A percentile compares a stretch with the other conserved stretches of the same genome.
Evolutionary conservation across 2,329 filamentous ascomycete genomes (phyloP).

Genomic region (Verticillium nonalfalfae): DNA sequence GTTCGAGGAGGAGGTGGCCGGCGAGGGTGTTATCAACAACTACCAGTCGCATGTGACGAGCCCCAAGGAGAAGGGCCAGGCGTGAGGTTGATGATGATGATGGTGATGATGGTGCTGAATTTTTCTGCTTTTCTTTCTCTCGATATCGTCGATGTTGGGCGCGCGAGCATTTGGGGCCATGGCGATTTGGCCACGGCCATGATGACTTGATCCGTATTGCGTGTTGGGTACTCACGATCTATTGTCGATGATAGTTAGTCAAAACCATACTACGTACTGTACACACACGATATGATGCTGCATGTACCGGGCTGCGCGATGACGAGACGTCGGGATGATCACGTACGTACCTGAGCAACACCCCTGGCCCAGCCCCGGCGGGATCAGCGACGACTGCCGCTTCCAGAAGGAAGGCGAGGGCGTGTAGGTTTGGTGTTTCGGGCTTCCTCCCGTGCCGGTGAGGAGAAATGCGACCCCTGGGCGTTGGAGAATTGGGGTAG

Average conservation of each 20-base stretch:
- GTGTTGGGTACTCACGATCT: background rate
- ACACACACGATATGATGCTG: background rate
- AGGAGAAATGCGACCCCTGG: background rate
- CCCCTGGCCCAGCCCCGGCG: background rate
- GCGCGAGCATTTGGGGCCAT: background rate
- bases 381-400: background rate
- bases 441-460: background rate
- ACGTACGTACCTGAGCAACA: background rate
- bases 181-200: background rate
- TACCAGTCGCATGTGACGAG: slow-evolving; percentile 36
- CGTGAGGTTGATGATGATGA: background rate
- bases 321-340: background rate
- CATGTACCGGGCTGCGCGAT: background rate
- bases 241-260: background rate
- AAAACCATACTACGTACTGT: background rate
- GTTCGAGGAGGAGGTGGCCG: slow-evolving; percentile 43
- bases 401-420: background rate
- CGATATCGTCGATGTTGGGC: background rate
- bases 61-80: slow-evolving; percentile 17
- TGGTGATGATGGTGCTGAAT: background rate
- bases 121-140: no score
- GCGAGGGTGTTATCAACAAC: slow-evolving; percentile 35
- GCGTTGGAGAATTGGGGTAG: background rate
- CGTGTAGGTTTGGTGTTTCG: background rate
- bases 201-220: no score